phyloP scores from a whole-genome alignment of 2,329 filamentous ascomycete genomes.

The Didymella glomerata region DNA sequence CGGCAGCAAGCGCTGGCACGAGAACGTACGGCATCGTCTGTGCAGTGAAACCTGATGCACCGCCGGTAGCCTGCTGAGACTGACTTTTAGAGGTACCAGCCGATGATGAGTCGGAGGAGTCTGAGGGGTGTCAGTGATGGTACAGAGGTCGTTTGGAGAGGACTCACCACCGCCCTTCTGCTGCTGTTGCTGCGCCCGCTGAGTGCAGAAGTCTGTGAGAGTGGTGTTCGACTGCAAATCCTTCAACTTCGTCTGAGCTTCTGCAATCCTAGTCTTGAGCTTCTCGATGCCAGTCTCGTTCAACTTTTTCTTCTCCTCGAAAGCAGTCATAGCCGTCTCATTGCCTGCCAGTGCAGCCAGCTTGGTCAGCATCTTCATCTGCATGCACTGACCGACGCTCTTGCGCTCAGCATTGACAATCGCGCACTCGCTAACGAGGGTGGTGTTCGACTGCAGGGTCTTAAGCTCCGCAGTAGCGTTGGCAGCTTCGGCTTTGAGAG shows the following conservation, averaged over 20 bases:
- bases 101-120: background rate
- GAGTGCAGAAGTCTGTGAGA: slow-evolving; percentile 34
- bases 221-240: slow-evolving; percentile 41
- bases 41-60: slow-evolving; percentile 23
- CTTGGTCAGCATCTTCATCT: slow-evolving; percentile 36
- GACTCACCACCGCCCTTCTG: slow-evolving; percentile 25
- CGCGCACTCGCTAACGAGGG: slow-evolving; percentile 37
- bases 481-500: slow-evolving; percentile 39
- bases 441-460: slow-evolving; percentile 36
- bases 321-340: slow-evolving; percentile 36
- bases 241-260: slow-evolving; percentile 36
- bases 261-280: slow-evolving; percentile 32
- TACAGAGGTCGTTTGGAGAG: background rate
- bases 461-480: slow-evolving; percentile 34
- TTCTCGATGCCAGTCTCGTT: slow-evolving; percentile 34
- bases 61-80: slow-evolving; percentile 20
- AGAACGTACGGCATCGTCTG: slow-evolving; percentile 31
- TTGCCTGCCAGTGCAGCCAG: slow-evolving; percentile 36
- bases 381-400: slow-evolving; percentile 31
- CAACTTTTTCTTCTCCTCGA: slow-evolving; percentile 31
- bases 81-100: slow-evolving; percentile 1
- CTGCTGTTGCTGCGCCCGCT: slow-evolving; percentile 26
- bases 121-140: slow-evolving; percentile 1
- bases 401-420: slow-evolving; percentile 35
- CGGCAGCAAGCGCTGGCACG: slow-evolving; percentile 25